These are phyloP conservation scores for Aspergillus heteromorphus DNA, from an alignment of 495 filamentous ascomycete genomes.

Conservation along the genomic window DNA sequence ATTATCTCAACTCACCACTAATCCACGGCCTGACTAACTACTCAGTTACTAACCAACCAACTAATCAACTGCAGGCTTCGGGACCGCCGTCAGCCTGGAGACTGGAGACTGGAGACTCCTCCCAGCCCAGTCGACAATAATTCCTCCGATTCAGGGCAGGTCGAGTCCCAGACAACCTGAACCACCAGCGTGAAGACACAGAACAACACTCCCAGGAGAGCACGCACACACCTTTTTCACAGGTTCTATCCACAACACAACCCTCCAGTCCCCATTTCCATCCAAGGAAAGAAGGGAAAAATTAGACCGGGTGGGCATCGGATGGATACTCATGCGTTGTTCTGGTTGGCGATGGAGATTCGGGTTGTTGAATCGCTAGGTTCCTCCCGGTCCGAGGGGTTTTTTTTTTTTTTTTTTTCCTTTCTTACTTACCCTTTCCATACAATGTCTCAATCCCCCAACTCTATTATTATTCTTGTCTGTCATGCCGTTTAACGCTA, in stretches of 20 bases:
- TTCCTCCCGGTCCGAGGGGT: slow-evolving; percentile 16
- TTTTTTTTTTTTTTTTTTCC: slow-evolving; percentile 13
- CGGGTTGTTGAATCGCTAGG: slow-evolving; percentile 21
- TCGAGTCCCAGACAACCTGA: no score
- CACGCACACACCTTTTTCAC: background rate
- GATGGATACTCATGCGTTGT: slow-evolving; percentile 6
- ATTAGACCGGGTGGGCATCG: slow-evolving; percentile 12
- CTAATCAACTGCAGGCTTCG: no score
- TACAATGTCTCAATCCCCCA: background rate
- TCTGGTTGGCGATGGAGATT: slow-evolving; percentile 13
- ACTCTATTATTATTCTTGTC: background rate
- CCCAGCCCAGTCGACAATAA: background rate
- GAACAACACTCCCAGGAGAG: no score
- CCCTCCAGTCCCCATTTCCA: background rate
- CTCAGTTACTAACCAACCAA: no score
- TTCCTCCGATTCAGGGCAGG: no score
- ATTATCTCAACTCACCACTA: no score
- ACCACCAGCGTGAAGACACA: no score
- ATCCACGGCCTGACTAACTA: no score
- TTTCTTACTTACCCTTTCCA: background rate
- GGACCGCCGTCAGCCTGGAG: no score
- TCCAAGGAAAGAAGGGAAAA: background rate
- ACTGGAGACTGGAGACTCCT: no score
- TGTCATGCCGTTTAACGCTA: background rate
- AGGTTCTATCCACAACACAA: slow-evolving; percentile 1